Conservation (phyloP, 352 stramenopile genomes). For the Globisporangium barbulae region DNA sequence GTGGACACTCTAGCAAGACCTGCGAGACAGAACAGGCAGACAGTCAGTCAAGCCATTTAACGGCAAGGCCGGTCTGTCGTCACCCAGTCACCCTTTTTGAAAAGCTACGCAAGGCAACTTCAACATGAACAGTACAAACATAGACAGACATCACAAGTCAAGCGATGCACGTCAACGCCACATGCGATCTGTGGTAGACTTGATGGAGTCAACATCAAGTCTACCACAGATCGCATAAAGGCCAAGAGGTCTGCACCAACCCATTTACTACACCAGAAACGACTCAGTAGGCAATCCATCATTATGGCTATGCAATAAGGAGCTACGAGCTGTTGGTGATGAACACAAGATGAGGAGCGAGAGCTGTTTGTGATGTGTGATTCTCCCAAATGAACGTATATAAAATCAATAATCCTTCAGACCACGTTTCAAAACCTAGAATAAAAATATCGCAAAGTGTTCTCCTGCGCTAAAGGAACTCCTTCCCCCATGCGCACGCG, state of each 20-base stretch:
- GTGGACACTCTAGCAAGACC: not conserved
- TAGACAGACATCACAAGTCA: not conserved
- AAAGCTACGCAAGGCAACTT: not conserved
- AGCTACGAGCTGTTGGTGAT: too few species aligned
- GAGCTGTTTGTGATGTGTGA: not conserved
- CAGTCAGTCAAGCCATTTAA: not conserved
- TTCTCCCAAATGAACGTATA: conserved; percentile 12
- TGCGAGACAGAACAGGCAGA: not conserved
- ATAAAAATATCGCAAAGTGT: conserved; percentile 25
- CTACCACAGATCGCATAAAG: too few species aligned
- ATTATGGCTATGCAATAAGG: too few species aligned
- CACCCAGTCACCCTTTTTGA: not conserved
- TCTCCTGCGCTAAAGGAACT: conserved; percentile 16
- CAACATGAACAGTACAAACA: not conserved
- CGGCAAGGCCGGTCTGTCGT: not conserved
- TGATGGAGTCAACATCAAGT: too few species aligned
- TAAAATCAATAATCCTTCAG: conserved; percentile 8
- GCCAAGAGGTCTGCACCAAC: too few species aligned
- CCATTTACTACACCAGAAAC: too few species aligned
- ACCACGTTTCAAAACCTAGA: conserved; percentile 21
- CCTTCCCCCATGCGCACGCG: not conserved
- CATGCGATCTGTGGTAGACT: too few species aligned
- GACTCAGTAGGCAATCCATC: too few species aligned
- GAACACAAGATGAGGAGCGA: too few species aligned
- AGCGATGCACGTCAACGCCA: not conserved